phyloP scores from a whole-genome alignment of 768 basidiomycete species.

The Boletus vinaceobasis region DNA sequence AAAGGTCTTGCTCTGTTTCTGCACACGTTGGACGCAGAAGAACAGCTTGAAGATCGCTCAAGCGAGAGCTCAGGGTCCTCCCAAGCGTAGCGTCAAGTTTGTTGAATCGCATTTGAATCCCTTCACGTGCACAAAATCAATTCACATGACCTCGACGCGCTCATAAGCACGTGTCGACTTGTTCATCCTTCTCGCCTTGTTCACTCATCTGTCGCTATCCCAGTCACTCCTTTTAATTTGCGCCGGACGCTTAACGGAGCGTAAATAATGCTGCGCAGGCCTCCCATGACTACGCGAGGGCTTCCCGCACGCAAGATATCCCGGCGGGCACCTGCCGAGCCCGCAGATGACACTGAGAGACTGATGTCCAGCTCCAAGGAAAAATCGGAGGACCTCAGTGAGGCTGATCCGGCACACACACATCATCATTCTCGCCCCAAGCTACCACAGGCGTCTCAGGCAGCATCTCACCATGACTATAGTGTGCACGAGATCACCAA shows the following conservation, averaged over 20 bases:
- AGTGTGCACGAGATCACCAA: constrained; percentile 27
- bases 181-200: constrained; percentile 10
- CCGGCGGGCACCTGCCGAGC: constrained; percentile 5
- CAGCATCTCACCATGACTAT: constrained; percentile 22
- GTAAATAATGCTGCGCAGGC: constrained; percentile 14
- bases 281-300: constrained; percentile 9
- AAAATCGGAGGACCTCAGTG: background rate
- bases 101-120: background rate
- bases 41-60: background rate
- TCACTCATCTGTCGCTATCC: constrained; percentile 9
- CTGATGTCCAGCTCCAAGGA: constrained; percentile 9
- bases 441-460: constrained; percentile 11
- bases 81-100: too few relatives aligned
- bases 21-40: background rate
- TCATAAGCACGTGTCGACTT: constrained; percentile 18
- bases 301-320: constrained; percentile 8
- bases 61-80: background rate
- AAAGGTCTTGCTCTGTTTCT: background rate
- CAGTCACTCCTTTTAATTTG: constrained; percentile 22
- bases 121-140: constrained; percentile 24
- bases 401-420: background rate
- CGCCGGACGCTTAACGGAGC: constrained; percentile 26
- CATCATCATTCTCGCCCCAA: constrained; percentile 7
- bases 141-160: constrained; percentile 30
- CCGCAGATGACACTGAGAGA: constrained; percentile 24